A percentile compares a stretch with the other conserved stretches of the same genome.
These are phyloP conservation scores for Prunus kanzakura DNA, from an alignment of 306 rosid species.

Conservation along the genomic window DNA sequence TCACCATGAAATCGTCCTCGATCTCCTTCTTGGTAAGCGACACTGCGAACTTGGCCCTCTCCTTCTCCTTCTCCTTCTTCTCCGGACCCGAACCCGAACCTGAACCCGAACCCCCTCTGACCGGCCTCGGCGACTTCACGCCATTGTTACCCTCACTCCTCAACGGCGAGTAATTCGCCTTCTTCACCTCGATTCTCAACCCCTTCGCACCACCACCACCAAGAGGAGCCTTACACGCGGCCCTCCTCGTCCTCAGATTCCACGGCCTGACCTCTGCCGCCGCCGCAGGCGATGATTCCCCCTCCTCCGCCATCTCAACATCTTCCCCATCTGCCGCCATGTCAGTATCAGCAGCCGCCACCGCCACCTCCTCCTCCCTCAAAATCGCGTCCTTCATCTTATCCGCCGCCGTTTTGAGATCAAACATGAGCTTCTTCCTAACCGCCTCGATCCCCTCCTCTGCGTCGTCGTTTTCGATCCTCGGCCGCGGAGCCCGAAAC, in stretches of 20 bases:
- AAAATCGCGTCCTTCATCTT: constrained; percentile 66
- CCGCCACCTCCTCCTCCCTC: constrained; percentile 34
- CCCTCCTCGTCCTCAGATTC: constrained; percentile 73
- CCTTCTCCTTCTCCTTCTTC: constrained; percentile 27
- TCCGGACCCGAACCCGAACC: constrained; percentile 7
- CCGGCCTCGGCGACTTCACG: constrained; percentile 41
- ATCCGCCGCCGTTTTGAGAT: constrained; percentile 69
- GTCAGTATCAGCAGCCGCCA: constrained; percentile 1
- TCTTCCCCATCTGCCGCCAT: constrained; percentile 17
- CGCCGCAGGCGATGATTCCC: neutral
- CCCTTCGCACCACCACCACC: constrained; percentile 27
- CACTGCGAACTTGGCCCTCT: constrained; percentile 44
- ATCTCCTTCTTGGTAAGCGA: constrained; percentile 59
- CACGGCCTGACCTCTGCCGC: constrained; percentile 45
- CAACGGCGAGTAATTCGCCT: constrained; percentile 41
- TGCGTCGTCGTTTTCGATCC: constrained; percentile 36
- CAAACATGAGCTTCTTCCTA: constrained; percentile 75
- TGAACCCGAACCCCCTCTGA: constrained; percentile 30
- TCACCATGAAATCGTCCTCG: constrained; percentile 64
- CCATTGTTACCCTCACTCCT: constrained; percentile 36
- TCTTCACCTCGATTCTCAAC: constrained; percentile 57
- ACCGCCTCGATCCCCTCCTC: constrained; percentile 77
- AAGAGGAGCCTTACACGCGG: constrained; percentile 46
- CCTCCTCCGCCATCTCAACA: constrained; percentile 10
- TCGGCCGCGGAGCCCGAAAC: constrained; percentile 30